Base-by-base conservation (phyloP, 352 stramenopile genomes). In the Pythium diclinum region DNA sequence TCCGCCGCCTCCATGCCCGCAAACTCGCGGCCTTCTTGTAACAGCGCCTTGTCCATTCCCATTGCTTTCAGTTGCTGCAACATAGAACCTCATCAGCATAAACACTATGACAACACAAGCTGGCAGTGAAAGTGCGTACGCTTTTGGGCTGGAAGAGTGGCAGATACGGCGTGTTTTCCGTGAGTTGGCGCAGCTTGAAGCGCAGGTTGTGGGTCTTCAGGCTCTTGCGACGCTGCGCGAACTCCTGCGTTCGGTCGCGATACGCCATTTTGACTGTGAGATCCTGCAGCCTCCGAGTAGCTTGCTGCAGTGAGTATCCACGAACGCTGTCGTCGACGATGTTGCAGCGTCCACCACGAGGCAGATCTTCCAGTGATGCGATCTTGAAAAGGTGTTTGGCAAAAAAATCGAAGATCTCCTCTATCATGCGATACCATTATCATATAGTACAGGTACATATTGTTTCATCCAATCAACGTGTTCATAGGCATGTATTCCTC, bases 1-100 rank as follows among this genome's bases (percentile, higher is more conserved):
- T 84, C 69, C 6, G 66, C 65, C 13, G 72, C 51, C 28, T 82
- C 71, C 17, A 76, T 42, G 7, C 56, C 60, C 0, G 58, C 60
- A 47, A 77, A 78, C n/a, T 83, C 83, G 14, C 72, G 57, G 9
- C 61, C 67, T 52, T 92, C 81, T 63, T 89, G 81, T 1, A 92
- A 68, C 40, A 92, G 44, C 13, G 79, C 79, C 32, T 78, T 83
- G 59, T 89, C 78, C 78, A 90, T 89, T 0, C 75, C 73, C 30
- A 77, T 72, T 6, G 71, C 63, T 63, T 87, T 85, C 36, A 71
- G 68, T 59, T 78, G 67, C 77, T 88, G 33, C 8, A 46, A 10
- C 3, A 63, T 21, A 30, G 23, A 62, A 5, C 64, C 8, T 40
- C 19, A 25, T 55, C 33, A 61, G 23, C 17, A 47, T 3, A 10